phyloP scores from a whole-genome alignment of 345 rosid species.

The Eucalyptus microcorys region DNA sequence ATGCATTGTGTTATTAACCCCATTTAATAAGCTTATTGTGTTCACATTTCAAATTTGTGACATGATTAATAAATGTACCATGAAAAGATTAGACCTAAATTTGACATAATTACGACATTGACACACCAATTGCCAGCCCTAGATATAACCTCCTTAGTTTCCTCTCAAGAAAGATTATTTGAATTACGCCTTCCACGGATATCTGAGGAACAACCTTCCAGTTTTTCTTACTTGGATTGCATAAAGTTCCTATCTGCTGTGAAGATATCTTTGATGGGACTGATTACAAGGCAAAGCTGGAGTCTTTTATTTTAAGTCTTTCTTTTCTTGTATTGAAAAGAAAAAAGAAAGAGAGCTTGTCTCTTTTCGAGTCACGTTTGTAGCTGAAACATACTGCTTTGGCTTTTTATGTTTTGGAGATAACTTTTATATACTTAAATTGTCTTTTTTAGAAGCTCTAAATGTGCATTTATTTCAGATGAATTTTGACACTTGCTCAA shows the following conservation, averaged over 20 bases:
- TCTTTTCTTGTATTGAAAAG: neutral
- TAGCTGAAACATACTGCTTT: neutral
- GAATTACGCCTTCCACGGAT: neutral
- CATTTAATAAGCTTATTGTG: neutral
- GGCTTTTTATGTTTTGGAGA: neutral
- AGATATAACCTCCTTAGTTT: neutral
- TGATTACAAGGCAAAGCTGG: neutral
- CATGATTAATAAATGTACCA: neutral
- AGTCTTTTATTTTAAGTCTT: neutral
- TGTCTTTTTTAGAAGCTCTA: neutral
- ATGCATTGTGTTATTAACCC: neutral
- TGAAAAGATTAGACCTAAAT: neutral
- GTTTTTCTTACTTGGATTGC: neutral
- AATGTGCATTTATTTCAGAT: conserved; percentile 40
- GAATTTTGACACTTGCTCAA: conserved; percentile 82
- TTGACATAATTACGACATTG: neutral
- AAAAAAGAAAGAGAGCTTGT: neutral
- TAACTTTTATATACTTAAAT: neutral
- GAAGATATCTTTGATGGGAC: neutral
- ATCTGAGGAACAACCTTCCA: neutral
- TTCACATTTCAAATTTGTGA: neutral
- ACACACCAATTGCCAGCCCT: neutral
- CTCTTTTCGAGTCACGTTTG: neutral
- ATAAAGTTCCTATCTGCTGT: neutral
- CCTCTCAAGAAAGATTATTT: neutral